Evolutionary conservation across 2,329 filamentous ascomycete genomes (phyloP).

Genomic region (Truncatella angustata): DNA sequence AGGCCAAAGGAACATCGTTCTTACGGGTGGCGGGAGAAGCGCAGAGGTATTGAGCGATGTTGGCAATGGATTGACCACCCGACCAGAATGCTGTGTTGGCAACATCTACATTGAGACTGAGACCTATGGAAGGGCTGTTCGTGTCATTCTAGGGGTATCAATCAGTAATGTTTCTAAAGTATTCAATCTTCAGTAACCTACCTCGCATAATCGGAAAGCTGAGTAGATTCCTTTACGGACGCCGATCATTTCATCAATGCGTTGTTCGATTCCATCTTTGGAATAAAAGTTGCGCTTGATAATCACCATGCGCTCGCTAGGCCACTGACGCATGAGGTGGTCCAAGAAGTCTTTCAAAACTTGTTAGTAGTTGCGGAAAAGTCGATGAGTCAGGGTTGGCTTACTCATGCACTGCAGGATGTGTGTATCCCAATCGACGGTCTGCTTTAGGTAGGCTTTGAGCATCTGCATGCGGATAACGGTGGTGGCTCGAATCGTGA

Average conservation of each 20-base stretch:
- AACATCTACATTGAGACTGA: constrained; percentile 87
- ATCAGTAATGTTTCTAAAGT: not conserved
- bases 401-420: constrained; percentile 77
- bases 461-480: constrained; percentile 67
- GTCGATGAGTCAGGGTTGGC: constrained; percentile 19
- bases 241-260: constrained; percentile 66
- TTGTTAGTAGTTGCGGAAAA: constrained; percentile 4
- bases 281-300: constrained; percentile 86
- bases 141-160: constrained; percentile 14
- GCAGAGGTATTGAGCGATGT: constrained; percentile 27
- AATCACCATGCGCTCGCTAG: constrained; percentile 62
- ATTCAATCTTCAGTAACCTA: constrained; percentile 24
- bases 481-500: constrained; percentile 66
- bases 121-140: constrained; percentile 44
- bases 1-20: constrained; percentile 19
- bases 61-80: constrained; percentile 34
- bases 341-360: constrained; percentile 69
- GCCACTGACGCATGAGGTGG: constrained; percentile 80
- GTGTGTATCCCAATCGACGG: constrained; percentile 59
- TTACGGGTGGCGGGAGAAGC: constrained; percentile 24
- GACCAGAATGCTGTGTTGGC: constrained; percentile 89
- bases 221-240: constrained; percentile 89
- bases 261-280: constrained; percentile 41
- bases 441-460: constrained; percentile 61
- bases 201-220: constrained; percentile 73